Evolutionary conservation across 2,329 filamentous ascomycete genomes (phyloP).

Genomic region (Nakataea oryzae): DNA sequence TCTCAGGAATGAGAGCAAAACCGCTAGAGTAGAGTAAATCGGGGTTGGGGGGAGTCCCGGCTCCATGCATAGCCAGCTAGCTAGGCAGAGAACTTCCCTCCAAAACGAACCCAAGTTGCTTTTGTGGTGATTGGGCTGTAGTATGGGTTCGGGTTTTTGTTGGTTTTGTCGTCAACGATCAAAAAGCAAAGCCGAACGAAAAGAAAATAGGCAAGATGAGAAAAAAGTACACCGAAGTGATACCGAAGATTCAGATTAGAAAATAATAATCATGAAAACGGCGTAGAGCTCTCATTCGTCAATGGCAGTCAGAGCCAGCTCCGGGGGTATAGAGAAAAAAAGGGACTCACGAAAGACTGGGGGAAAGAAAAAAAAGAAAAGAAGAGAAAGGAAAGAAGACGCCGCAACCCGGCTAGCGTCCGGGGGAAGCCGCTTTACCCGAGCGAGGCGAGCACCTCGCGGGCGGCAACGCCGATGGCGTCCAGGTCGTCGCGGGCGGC

Average conservation of each 20-base stretch:
- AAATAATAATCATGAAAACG: not conserved
- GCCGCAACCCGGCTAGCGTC: no score
- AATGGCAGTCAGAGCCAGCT: not conserved
- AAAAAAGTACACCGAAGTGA: not conserved
- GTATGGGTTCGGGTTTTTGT: not conserved
- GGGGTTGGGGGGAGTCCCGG: not conserved
- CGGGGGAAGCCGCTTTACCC: not conserved
- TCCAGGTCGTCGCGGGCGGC: conserved; percentile 25
- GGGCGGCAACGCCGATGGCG: conserved; percentile 21
- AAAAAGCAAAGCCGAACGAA: not conserved
- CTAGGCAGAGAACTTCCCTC: no score
- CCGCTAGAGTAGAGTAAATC: not conserved
- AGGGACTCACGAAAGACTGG: not conserved
- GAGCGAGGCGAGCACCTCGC: conserved; percentile 13
- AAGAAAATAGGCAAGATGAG: not conserved
- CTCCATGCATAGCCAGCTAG: no score
- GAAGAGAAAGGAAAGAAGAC: no score
- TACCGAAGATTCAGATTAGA: not conserved
- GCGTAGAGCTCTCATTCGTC: not conserved
- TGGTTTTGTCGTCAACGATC: not conserved
- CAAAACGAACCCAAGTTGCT: not conserved
- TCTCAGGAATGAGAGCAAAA: not conserved
- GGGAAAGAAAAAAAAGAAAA: not conserved
- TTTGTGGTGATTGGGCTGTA: not conserved
- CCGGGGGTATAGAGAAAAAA: not conserved